phyloP scores from a whole-genome alignment of 2,329 filamentous ascomycete genomes.

The Pseudonectria foliicola region DNA sequence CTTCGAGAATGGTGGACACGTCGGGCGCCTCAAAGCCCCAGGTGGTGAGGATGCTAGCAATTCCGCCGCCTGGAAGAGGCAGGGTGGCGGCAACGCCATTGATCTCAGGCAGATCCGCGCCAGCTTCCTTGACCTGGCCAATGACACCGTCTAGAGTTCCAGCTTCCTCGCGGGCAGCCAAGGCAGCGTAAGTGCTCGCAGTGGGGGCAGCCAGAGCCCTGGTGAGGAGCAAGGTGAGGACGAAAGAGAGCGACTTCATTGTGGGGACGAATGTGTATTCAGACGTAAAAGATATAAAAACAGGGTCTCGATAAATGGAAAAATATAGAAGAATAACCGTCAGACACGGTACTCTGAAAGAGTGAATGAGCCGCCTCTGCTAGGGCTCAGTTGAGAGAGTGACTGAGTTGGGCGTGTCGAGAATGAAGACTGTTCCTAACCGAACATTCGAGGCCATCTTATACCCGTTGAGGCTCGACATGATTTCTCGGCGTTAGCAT shows the following conservation, averaged over 20 bases:
- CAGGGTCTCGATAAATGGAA: conserved; percentile 1
- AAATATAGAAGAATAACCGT: not conserved
- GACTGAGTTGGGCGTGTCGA: not conserved
- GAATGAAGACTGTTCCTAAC: too few species aligned
- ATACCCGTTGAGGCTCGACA: conserved; percentile 4
- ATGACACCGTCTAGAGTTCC: conserved; percentile 1
- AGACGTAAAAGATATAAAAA: not conserved
- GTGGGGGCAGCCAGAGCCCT: conserved; percentile 5
- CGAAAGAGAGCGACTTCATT: conserved; percentile 10
- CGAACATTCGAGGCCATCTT: conserved; percentile 2
- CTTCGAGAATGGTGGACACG: too few species aligned
- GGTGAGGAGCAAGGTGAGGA: conserved; percentile 5
- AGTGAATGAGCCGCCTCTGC: not conserved
- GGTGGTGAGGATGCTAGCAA: too few species aligned
- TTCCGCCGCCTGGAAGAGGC: too few species aligned
- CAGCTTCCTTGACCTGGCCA: not conserved
- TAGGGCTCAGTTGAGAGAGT: not conserved
- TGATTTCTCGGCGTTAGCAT: not conserved
- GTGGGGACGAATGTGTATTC: conserved; percentile 1
- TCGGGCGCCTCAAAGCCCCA: too few species aligned
- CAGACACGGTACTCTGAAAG: not conserved
- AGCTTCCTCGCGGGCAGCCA: conserved; percentile 7
- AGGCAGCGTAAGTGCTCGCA: conserved; percentile 4
- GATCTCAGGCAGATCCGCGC: too few species aligned
- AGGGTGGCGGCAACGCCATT: too few species aligned